phyloP scores from a whole-genome alignment of 345 rosid genomes.

The Melaleuca alternifolia region DNA sequence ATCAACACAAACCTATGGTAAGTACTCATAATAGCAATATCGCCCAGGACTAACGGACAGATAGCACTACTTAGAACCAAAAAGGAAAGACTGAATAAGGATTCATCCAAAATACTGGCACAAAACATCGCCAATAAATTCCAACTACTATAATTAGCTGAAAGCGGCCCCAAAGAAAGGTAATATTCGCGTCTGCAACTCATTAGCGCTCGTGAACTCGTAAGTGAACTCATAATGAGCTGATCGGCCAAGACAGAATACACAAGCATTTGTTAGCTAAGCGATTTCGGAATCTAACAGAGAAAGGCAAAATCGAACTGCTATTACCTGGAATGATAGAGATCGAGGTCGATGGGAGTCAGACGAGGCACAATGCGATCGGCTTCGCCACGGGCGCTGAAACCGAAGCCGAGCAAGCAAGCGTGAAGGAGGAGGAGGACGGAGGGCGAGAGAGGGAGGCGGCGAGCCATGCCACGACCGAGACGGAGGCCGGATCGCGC shows the following conservation, averaged over 20 bases:
- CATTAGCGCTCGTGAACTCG: background rate
- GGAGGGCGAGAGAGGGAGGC: background rate
- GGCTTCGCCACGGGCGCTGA: background rate
- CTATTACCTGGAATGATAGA: slow-evolving; percentile 13
- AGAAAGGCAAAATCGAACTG: background rate
- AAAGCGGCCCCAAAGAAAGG: background rate
- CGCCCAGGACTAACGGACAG: background rate
- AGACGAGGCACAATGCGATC: background rate
- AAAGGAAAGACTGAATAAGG: background rate
- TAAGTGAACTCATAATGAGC: background rate
- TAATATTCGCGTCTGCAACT: background rate
- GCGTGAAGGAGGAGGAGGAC: background rate
- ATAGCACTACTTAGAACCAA: background rate
- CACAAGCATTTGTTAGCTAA: background rate
- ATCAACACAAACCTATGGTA: background rate
- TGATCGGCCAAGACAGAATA: background rate
- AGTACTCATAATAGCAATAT: background rate
- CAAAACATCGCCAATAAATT: background rate
- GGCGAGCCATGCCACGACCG: background rate
- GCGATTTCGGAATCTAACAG: background rate
- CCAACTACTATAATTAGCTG: background rate
- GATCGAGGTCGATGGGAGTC: slow-evolving; percentile 12
- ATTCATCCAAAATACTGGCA: background rate
- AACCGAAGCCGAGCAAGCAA: background rate
- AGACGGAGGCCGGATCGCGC: background rate